Evolutionary conservation across 2,329 filamentous ascomycete genomes (phyloP).

Genomic region (Huntiella savannae): DNA sequence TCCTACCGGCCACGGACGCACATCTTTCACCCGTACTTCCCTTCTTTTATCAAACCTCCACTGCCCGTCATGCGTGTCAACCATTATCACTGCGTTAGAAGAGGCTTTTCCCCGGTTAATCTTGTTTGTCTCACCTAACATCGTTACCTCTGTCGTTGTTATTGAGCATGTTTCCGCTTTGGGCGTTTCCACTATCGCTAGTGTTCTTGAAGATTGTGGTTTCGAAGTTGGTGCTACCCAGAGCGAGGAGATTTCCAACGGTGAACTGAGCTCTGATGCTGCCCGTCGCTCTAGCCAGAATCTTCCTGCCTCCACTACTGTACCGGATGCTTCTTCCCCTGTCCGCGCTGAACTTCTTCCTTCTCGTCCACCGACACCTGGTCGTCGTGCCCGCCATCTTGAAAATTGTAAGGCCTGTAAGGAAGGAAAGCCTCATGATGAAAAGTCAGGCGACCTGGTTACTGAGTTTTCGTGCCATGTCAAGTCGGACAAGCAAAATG

Average conservation of each 20-base stretch:
- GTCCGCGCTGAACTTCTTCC: constrained; percentile 1
- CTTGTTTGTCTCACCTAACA: constrained; percentile 46
- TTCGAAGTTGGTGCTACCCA: constrained; percentile 30
- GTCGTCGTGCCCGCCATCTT: constrained; percentile 16
- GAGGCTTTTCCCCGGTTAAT: constrained; percentile 26
- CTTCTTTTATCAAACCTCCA: constrained; percentile 56
- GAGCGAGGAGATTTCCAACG: constrained; percentile 18
- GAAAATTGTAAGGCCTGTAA: constrained; percentile 22
- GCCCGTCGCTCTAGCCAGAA: neutral
- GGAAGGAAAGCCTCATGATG: constrained; percentile 6
- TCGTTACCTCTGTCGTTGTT: constrained; percentile 51
- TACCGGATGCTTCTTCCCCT: too few relatives aligned
- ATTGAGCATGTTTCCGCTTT: constrained; percentile 29
- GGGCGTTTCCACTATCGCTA: constrained; percentile 24
- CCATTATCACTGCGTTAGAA: constrained; percentile 40
- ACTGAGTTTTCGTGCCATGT: neutral
- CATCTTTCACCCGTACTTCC: constrained; percentile 7
- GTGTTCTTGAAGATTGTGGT: constrained; percentile 34
- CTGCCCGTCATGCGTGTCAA: constrained; percentile 53
- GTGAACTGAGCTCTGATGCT: constrained; percentile 14
- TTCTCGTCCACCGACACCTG: constrained; percentile 8
- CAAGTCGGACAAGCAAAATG: neutral
- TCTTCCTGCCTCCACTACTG: neutral
- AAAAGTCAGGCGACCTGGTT: neutral
- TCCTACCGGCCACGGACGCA: neutral